A percentile compares a stretch with the other conserved stretches of the same genome.
phyloP scores from a whole-genome alignment of 2,329 filamentous ascomycete species.

The Uncinocarpus reesii region DNA sequence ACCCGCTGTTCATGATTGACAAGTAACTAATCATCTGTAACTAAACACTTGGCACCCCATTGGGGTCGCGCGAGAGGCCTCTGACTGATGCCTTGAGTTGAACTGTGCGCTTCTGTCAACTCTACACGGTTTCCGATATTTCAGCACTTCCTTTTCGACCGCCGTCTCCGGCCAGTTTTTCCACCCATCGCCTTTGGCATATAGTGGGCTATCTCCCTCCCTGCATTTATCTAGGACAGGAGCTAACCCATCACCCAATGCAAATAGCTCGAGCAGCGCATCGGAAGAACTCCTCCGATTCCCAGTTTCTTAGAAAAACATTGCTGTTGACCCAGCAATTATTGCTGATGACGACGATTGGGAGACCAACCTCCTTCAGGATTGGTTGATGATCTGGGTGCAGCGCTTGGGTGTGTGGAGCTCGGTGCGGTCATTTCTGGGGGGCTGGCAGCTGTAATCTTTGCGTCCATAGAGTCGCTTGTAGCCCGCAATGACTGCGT shows the following conservation, averaged over 20 bases:
- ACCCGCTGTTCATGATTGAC: too few species aligned
- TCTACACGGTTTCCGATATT: not conserved
- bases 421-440: too few species aligned
- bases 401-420: too few species aligned
- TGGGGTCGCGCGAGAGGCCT: conserved; percentile 2
- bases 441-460: too few species aligned
- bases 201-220: conserved; percentile 4
- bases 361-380: not conserved
- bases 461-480: too few species aligned
- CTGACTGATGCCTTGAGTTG: not conserved
- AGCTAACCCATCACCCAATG: not conserved
- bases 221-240: conserved; percentile 6
- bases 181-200: not conserved
- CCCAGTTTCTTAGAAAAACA: not conserved
- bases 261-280: not conserved
- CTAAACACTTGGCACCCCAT: too few species aligned
- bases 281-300: not conserved
- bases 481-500: too few species aligned
- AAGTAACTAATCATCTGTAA: too few species aligned
- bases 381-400: too few species aligned
- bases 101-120: not conserved
- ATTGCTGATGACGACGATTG: not conserved
- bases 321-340: not conserved
- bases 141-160: conserved; percentile 2
- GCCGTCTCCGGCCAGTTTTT: not conserved